These are phyloP conservation scores for Phaffomyces thermotolerans DNA, from an alignment of 805 yeast species.

Conservation along the genomic window DNA sequence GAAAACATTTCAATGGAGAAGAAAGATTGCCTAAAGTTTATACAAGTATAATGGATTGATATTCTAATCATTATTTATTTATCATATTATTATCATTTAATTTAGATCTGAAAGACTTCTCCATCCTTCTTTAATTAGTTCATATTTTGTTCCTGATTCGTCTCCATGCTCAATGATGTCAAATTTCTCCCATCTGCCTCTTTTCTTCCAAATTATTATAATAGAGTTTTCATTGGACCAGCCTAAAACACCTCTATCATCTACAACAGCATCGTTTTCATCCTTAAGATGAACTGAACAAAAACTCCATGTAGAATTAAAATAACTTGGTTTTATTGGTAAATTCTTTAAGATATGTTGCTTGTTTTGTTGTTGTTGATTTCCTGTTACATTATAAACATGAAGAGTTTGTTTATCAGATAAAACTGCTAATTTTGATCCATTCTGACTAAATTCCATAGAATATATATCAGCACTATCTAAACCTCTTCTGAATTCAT, in stretches of 20 bases:
- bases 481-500: slow-evolving; percentile 83
- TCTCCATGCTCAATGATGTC: slow-evolving; percentile 47
- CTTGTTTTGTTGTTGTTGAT: slow-evolving; percentile 36
- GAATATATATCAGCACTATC: slow-evolving; percentile 79
- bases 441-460: slow-evolving; percentile 76
- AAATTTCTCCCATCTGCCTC: slow-evolving; percentile 84
- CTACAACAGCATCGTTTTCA: slow-evolving; percentile 20
- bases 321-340: slow-evolving; percentile 66
- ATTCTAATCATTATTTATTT: too few relatives aligned
- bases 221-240: slow-evolving; percentile 69
- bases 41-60: slow-evolving; percentile 21
- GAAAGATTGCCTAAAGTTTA: slow-evolving; percentile 22
- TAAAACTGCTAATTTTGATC: slow-evolving; percentile 70
- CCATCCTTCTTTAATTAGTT: slow-evolving; percentile 67
- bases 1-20: slow-evolving; percentile 28
- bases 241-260: slow-evolving; percentile 47
- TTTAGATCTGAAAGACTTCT: slow-evolving; percentile 33
- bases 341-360: slow-evolving; percentile 59
- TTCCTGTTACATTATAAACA: slow-evolving; percentile 51
- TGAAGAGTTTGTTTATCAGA: slow-evolving; percentile 89
- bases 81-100: neutral
- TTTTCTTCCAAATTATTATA: slow-evolving; percentile 65
- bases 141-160: slow-evolving; percentile 36
- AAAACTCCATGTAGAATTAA: slow-evolving; percentile 83
- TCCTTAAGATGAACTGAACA: slow-evolving; percentile 53